phyloP scores from a whole-genome alignment of 192 early-diverging fungal species.

The Coemansia pectinata region DNA sequence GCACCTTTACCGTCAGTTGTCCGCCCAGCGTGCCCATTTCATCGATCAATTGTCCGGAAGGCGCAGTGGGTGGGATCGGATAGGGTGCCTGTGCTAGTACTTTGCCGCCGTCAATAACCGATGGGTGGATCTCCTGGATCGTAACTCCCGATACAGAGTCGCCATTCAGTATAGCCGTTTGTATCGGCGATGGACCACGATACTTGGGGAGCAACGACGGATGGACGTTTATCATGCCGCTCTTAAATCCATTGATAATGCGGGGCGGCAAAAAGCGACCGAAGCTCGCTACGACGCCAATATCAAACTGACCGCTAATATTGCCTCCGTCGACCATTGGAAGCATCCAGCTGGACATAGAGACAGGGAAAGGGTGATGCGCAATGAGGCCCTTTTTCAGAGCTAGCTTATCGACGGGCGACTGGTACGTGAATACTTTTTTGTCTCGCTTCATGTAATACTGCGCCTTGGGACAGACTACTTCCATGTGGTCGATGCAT shows the following conservation, averaged over 20 bases:
- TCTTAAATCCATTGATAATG: conserved; percentile 68
- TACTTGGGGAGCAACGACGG: conserved; percentile 93
- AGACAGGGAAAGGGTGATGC: not conserved
- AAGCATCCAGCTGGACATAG: conserved; percentile 10
- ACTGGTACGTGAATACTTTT: conserved; percentile 11
- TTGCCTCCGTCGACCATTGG: not conserved
- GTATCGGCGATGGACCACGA: conserved; percentile 90
- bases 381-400: not conserved
- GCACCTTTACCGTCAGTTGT: conserved; percentile 11
- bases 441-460: conserved; percentile 19
- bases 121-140: conserved; percentile 80
- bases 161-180: conserved; percentile 77
- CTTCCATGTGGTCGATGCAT: conserved; percentile 12
- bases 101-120: conserved; percentile 81
- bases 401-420: conserved; percentile 12
- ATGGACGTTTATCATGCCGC: conserved; percentile 84
- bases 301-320: conserved; percentile 58
- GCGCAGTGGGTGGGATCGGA: not conserved
- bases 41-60: conserved; percentile 3
- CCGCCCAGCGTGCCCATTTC: conserved; percentile 25
- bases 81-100: conserved; percentile 67
- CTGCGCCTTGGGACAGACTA: conserved; percentile 16
- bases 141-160: conserved; percentile 78
- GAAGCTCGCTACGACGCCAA: conserved; percentile 94
- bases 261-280: conserved; percentile 81